These are phyloP conservation scores for Peronospora belbahrii DNA, from an alignment of 352 stramenopile genomes.

Conservation along the genomic window DNA sequence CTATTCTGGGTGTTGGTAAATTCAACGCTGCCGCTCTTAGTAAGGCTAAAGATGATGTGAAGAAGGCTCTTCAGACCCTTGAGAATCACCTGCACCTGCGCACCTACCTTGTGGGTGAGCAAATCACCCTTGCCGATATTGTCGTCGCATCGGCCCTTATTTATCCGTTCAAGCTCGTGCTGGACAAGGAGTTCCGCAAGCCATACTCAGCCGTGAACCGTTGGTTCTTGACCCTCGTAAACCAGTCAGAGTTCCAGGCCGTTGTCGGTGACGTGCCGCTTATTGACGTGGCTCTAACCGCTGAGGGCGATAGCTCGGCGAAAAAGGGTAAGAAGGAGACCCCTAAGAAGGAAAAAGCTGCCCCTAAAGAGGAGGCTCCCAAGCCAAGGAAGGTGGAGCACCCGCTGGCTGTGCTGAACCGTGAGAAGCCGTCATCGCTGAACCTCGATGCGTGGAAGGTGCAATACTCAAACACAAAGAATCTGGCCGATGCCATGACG, in stretches of 20 bases:
- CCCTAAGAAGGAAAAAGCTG: slow-evolving; percentile 41
- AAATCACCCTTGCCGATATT: slow-evolving; percentile 93
- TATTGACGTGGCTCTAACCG: slow-evolving; percentile 58
- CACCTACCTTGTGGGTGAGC: slow-evolving; percentile 89
- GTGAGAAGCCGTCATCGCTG: slow-evolving; percentile 69
- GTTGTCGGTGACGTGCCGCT: slow-evolving; percentile 88
- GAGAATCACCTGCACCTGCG: slow-evolving; percentile 84
- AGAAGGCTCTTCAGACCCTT: slow-evolving; percentile 76
- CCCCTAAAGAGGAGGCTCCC: slow-evolving; percentile 31
- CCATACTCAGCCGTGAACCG: slow-evolving; percentile 80
- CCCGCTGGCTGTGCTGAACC: slow-evolving; percentile 84
- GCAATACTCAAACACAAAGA: slow-evolving; percentile 86
- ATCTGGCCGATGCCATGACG: slow-evolving; percentile 81
- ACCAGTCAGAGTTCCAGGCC: slow-evolving; percentile 89
- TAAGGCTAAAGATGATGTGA: slow-evolving; percentile 89
- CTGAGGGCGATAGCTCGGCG: slow-evolving; percentile 47
- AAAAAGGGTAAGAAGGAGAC: slow-evolving; percentile 29
- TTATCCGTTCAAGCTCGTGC: slow-evolving; percentile 92
- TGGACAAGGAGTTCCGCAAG: slow-evolving; percentile 85
- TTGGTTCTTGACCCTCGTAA: slow-evolving; percentile 92
- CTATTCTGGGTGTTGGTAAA: slow-evolving; percentile 76
- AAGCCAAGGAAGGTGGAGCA: slow-evolving; percentile 81
- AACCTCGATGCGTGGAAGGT: slow-evolving; percentile 89
- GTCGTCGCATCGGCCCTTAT: slow-evolving; percentile 79
- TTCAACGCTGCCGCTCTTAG: slow-evolving; percentile 63